These are phyloP conservation scores for Maudiozyma bulderi DNA, from an alignment of 805 yeast species.

Conservation along the genomic window DNA sequence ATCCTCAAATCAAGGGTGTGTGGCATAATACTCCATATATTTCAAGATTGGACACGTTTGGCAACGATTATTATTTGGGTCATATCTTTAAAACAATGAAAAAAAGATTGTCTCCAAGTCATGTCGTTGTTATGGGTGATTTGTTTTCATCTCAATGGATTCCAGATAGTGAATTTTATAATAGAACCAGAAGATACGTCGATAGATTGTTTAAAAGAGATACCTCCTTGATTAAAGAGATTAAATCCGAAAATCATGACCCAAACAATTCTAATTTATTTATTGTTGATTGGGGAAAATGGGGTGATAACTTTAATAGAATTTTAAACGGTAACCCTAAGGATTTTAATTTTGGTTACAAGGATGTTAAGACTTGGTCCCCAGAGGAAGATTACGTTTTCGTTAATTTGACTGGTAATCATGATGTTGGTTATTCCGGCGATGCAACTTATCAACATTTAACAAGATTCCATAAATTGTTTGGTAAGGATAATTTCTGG, in stretches of 20 bases:
- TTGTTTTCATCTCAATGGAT: constrained; percentile 93
- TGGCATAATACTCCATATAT: constrained; percentile 63
- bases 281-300: constrained; percentile 19
- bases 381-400: constrained; percentile 50
- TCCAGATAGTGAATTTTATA: constrained; percentile 71
- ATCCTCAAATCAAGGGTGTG: constrained; percentile 92
- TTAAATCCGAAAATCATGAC: constrained; percentile 25
- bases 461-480: constrained; percentile 61
- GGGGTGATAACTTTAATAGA: constrained; percentile 19
- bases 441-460: constrained; percentile 90
- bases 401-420: constrained; percentile 86
- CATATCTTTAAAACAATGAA: constrained; percentile 69
- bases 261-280: constrained; percentile 20
- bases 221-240: constrained; percentile 44
- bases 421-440: constrained; percentile 91
- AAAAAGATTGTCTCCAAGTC: constrained; percentile 56
- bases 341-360: constrained; percentile 40
- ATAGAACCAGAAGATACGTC: constrained; percentile 65
- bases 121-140: constrained; percentile 88
- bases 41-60: constrained; percentile 72
- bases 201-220: constrained; percentile 61
- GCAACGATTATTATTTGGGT: constrained; percentile 83
- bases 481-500: constrained; percentile 81
- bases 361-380: constrained; percentile 62
- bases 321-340: constrained; percentile 4